These are phyloP conservation scores for Diutina ranongensis DNA, from an alignment of 1,139 yeast genomes.

Conservation along the genomic window DNA sequence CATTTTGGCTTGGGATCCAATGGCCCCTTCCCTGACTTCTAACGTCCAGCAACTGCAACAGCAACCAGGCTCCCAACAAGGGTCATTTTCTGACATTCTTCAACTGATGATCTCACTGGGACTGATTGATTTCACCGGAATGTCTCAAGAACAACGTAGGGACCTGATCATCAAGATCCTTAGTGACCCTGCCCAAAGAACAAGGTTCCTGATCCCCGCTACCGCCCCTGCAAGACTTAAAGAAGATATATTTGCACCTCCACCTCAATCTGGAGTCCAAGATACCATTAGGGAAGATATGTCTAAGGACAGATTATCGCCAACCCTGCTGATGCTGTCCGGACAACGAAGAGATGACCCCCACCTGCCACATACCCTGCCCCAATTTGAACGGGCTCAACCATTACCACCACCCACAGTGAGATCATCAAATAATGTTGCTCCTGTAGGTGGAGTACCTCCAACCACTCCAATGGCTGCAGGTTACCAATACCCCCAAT, in stretches of 20 bases:
- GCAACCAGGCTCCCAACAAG: conserved; percentile 12
- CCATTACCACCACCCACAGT: not conserved
- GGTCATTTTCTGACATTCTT: conserved; percentile 20
- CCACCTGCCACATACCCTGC: conserved; percentile 1
- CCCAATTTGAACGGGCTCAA: not conserved
- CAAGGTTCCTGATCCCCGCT: not conserved
- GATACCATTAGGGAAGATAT: not conserved
- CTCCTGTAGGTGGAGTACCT: not conserved
- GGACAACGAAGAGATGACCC: not conserved
- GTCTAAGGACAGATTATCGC: not conserved
- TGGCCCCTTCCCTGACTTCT: conserved; percentile 7
- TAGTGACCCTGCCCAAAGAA: conserved; percentile 8
- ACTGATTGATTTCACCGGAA: conserved; percentile 28
- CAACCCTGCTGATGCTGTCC: conserved; percentile 4
- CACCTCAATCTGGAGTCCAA: not conserved
- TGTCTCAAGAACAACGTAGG: conserved; percentile 33
- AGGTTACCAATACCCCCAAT: not conserved
- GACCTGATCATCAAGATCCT: conserved; percentile 30
- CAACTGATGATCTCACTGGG: conserved; percentile 27
- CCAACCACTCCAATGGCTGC: not conserved
- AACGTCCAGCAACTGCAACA: conserved; percentile 9
- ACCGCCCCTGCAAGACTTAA: not conserved
- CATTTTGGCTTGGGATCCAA: conserved; percentile 2
- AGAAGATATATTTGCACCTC: not conserved
- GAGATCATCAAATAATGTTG: not conserved